Evolutionary conservation across 768 basidiomycete species (phyloP).

Genomic region (Lactarius hatsudake): DNA sequence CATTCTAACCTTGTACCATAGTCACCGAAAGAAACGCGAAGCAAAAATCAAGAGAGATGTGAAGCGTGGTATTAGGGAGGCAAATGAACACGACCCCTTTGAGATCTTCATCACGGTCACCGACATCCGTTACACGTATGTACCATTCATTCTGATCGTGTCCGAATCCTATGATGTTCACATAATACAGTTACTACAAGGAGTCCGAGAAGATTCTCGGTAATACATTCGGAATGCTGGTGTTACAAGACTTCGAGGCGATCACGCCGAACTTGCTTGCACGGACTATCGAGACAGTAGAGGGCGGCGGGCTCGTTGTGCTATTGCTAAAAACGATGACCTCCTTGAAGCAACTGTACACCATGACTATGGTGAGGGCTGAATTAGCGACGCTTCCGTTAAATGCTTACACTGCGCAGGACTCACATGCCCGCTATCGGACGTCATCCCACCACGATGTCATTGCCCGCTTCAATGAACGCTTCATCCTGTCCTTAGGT

Average conservation of each 20-base stretch:
- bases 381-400: neutral
- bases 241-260: slow-evolving; percentile 97
- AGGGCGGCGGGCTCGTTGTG: slow-evolving; percentile 89
- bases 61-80: slow-evolving; percentile 89
- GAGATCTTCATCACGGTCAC: slow-evolving; percentile 99
- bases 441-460: slow-evolving; percentile 88
- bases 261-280: slow-evolving; percentile 97
- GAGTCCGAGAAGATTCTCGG: slow-evolving; percentile 96
- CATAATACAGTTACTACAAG: slow-evolving; percentile 74
- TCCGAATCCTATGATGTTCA: neutral
- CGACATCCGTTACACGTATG: slow-evolving; percentile 95
- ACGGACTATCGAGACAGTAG: slow-evolving; percentile 95
- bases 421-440: slow-evolving; percentile 92
- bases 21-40: slow-evolving; percentile 95
- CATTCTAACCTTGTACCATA: slow-evolving; percentile 32
- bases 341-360: slow-evolving; percentile 86
- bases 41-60: slow-evolving; percentile 96
- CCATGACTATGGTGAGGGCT: slow-evolving; percentile 68
- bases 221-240: slow-evolving; percentile 96
- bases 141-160: slow-evolving; percentile 24
- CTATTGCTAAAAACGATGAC: slow-evolving; percentile 93
- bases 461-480: slow-evolving; percentile 95
- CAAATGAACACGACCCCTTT: slow-evolving; percentile 95
- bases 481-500: slow-evolving; percentile 95
- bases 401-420: slow-evolving; percentile 46